A percentile compares a stretch with the other conserved stretches of the same genome.
phyloP scores from a whole-genome alignment of 495 filamentous ascomycete species.

The Penicillium atrosanguineum region DNA sequence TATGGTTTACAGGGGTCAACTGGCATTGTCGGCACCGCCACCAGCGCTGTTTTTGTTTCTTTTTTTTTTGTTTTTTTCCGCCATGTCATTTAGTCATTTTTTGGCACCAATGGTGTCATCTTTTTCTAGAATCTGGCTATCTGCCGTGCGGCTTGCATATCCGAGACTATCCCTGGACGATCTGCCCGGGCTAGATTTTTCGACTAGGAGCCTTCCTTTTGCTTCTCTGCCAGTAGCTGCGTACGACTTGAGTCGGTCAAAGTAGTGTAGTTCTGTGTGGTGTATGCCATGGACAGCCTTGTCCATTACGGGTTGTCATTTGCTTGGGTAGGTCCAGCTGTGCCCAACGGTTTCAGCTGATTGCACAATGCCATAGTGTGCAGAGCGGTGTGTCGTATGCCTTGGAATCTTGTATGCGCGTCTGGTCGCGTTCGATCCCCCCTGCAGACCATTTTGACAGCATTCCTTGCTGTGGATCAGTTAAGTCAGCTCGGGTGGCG shows the following conservation, averaged over 20 bases:
- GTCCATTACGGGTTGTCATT: neutral
- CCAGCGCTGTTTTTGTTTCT: neutral
- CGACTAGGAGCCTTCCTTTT: neutral
- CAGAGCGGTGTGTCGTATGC: constrained; percentile 2
- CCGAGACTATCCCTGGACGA: constrained; percentile 10
- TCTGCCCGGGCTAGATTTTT: constrained; percentile 2
- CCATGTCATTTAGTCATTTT: constrained; percentile 1
- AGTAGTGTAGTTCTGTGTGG: neutral
- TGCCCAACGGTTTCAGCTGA: constrained; percentile 5
- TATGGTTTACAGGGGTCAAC: neutral
- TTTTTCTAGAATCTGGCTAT: constrained; percentile 4
- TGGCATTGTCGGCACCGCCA: constrained; percentile 6
- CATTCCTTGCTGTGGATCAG: constrained; percentile 21
- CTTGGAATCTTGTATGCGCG: constrained; percentile 1
- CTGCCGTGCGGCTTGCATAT: constrained; percentile 11
- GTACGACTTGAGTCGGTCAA: constrained; percentile 7
- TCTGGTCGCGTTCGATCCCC: constrained; percentile 4
- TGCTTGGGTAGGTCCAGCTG: neutral
- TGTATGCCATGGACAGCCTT: constrained; percentile 2
- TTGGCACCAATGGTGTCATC: neutral
- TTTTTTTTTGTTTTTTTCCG: neutral
- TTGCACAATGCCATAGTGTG: neutral
- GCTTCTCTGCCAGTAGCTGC: neutral
- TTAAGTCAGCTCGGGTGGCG: constrained; percentile 8
- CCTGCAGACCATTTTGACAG: constrained; percentile 19